Percentiles rank a stretch among this genome's conserved stretches.
Conservation (phyloP, 2,329 filamentous ascomycete species). For the Neofusicoccum cordaticola region DNA sequence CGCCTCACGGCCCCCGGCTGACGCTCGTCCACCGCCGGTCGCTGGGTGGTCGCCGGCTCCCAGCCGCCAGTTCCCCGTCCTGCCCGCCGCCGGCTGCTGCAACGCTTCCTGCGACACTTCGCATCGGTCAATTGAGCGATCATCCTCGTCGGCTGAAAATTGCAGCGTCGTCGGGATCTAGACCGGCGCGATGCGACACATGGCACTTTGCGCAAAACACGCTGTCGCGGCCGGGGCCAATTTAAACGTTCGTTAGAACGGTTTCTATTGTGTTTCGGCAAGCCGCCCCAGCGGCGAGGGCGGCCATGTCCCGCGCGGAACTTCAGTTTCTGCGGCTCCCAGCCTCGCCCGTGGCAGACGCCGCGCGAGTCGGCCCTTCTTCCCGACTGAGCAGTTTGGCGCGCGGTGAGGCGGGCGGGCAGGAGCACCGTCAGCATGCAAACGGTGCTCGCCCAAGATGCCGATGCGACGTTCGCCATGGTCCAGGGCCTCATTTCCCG, state of each 20-base stretch:
- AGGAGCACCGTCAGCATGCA: not conserved
- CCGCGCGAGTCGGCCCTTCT: constrained; percentile 9
- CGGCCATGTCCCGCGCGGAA: constrained; percentile 3
- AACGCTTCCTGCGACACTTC: constrained; percentile 1
- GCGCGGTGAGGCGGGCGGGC: not conserved
- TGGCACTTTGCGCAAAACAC: constrained; percentile 5
- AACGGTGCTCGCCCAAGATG: not conserved
- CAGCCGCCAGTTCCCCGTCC: no score
- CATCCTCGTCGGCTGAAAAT: constrained; percentile 2
- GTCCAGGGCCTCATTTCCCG: constrained; percentile 9
- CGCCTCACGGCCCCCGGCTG: not conserved
- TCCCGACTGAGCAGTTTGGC: not conserved
- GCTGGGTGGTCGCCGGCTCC: not conserved
- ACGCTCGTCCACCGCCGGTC: not conserved
- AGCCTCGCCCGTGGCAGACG: not conserved
- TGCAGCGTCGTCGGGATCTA: not conserved
- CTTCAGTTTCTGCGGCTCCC: not conserved
- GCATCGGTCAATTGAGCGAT: not conserved
- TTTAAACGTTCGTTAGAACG: constrained; percentile 13
- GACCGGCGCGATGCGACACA: not conserved
- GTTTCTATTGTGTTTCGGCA: constrained; percentile 10
- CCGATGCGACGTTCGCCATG: not conserved
- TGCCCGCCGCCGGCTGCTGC: not conserved
- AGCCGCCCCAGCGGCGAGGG: not conserved
- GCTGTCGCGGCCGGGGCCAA: not conserved